Conservation (phyloP, 805 yeast species). For the Pichia ethanolica region DNA sequence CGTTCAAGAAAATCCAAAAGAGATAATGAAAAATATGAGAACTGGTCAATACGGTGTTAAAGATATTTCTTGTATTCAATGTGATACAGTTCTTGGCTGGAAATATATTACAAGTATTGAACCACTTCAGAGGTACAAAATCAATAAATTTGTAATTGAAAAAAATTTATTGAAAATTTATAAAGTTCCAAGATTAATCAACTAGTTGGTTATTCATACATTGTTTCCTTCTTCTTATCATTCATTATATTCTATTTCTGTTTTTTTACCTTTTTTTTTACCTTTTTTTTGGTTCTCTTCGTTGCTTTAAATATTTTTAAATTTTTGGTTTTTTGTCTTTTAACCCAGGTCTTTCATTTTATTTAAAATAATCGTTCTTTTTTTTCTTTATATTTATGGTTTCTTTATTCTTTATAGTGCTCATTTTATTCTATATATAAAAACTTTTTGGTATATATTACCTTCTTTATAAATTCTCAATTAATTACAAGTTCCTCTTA, state of each 20-base stretch:
- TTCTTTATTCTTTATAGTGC: too few species aligned
- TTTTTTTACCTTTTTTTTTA: background rate
- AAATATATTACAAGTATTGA: slow-evolving; percentile 26
- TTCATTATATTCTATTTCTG: background rate
- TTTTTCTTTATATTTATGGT: too few species aligned
- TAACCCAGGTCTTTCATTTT: too few species aligned
- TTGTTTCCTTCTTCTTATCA: background rate
- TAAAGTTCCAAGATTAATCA: background rate
- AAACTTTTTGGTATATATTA: too few species aligned
- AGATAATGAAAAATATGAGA: slow-evolving; percentile 24
- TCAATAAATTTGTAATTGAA: slow-evolving; percentile 30
- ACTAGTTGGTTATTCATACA: too few species aligned
- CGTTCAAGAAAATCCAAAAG: slow-evolving; percentile 12
- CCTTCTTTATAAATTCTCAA: too few species aligned
- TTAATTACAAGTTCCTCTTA: too few species aligned
- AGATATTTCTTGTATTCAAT: slow-evolving; percentile 25
- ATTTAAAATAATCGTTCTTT: too few species aligned
- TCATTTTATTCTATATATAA: too few species aligned
- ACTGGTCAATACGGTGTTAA: slow-evolving; percentile 30
- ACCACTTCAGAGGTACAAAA: slow-evolving; percentile 26
- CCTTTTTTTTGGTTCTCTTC: background rate
- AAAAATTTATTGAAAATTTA: slow-evolving; percentile 10
- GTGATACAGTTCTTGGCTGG: slow-evolving; percentile 28
- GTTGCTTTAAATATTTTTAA: background rate
- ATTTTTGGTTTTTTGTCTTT: background rate